phyloP scores from a whole-genome alignment of 768 basidiomycete species.

The Suillus occidentalis region DNA sequence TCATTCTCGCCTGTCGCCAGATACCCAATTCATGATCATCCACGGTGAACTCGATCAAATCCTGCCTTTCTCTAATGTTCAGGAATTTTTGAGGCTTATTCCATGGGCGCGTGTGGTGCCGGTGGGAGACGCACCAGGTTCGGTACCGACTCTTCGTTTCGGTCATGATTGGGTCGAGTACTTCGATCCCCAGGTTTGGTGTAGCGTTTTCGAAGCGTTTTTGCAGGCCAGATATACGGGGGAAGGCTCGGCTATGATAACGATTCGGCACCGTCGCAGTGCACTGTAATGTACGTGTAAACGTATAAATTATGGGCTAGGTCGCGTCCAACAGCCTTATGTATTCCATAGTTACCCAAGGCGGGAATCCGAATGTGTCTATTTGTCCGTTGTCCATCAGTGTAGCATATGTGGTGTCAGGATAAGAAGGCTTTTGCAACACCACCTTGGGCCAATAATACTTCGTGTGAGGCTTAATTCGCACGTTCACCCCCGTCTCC shows the following conservation, averaged over 20 bases:
- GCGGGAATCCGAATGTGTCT: constrained; percentile 16
- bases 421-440: constrained; percentile 17
- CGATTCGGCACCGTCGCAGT: not conserved
- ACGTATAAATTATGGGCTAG: constrained; percentile 3
- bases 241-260: constrained; percentile 10
- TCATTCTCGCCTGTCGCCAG: constrained; percentile 32
- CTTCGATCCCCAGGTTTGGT: constrained; percentile 43
- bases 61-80: constrained; percentile 37
- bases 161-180: constrained; percentile 50
- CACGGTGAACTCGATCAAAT: constrained; percentile 41
- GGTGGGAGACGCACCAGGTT: constrained; percentile 31
- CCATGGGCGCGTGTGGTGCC: constrained; percentile 38
- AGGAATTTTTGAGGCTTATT: constrained; percentile 36
- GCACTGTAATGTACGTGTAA: not conserved
- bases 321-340: constrained; percentile 38
- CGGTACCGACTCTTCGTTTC: constrained; percentile 37
- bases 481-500: constrained; percentile 27
- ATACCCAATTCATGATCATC: constrained; percentile 38
- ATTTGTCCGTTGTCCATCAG: constrained; percentile 12
- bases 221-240: constrained; percentile 13
- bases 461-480: constrained; percentile 37
- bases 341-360: constrained; percentile 48
- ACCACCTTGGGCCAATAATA: constrained; percentile 54
- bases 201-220: constrained; percentile 39
- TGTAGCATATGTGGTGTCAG: constrained; percentile 26